These are phyloP conservation scores for Penicillium sp. DNA, from an alignment of 2,329 filamentous ascomycete species.

Conservation along the genomic window DNA sequence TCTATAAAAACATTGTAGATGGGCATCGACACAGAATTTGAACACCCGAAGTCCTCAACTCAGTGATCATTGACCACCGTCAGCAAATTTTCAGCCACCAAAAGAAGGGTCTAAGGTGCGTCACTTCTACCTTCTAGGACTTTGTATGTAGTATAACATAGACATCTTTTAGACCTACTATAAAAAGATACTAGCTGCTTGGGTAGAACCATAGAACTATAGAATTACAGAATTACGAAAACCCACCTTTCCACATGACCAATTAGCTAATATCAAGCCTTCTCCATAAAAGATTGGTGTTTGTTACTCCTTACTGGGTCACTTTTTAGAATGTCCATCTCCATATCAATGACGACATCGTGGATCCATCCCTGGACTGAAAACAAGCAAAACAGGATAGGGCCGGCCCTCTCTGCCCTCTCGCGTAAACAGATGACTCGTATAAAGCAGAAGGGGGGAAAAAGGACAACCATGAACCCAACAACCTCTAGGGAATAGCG, in stretches of 20 bases:
- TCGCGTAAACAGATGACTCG: slow-evolving; percentile 1
- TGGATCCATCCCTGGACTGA: not conserved
- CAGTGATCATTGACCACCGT: too few relatives aligned
- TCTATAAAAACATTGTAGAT: too few relatives aligned
- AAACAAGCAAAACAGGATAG: slow-evolving; percentile 9
- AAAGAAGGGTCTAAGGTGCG: too few relatives aligned
- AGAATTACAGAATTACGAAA: not conserved
- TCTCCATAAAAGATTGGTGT: not conserved
- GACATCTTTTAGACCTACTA: too few relatives aligned
- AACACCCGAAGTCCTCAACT: too few relatives aligned
- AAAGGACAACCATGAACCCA: not conserved
- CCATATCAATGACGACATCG: not conserved
- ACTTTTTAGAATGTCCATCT: not conserved
- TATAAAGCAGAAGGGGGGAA: slow-evolving; percentile 8
- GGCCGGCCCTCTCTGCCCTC: slow-evolving; percentile 15
- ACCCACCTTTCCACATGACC: not conserved
- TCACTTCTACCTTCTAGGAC: too few relatives aligned
- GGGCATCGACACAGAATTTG: too few relatives aligned
- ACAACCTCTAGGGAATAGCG: not conserved
- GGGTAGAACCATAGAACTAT: too few relatives aligned
- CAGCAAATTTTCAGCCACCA: too few relatives aligned
- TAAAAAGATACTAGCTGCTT: too few relatives aligned
- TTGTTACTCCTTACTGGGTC: not conserved
- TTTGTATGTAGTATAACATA: too few relatives aligned
- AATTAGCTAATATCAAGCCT: not conserved